Evolutionary conservation across 495 filamentous ascomycete species (phyloP).

Genomic region (Hyaloscypha hepaticicola): DNA sequence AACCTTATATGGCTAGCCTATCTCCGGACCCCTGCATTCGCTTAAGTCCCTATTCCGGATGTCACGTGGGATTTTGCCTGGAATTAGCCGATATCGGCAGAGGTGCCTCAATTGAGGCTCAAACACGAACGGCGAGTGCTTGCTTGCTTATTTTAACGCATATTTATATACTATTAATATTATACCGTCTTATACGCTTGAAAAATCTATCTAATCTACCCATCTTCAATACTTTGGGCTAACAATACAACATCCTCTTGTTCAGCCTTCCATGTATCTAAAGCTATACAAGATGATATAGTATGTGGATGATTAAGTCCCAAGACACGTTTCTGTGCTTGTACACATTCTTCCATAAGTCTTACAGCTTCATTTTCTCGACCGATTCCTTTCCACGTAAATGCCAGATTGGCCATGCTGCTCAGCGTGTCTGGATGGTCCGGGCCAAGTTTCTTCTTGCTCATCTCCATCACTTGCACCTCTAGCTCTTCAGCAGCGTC

Average conservation of each 20-base stretch:
- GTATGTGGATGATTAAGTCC: conserved; percentile 17
- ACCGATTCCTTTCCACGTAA: conserved; percentile 32
- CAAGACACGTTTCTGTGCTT: conserved; percentile 10
- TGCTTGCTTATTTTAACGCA: conserved; percentile 1
- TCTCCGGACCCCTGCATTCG: neutral
- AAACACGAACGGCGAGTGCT: neutral
- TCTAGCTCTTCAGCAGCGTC: neutral
- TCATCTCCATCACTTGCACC: conserved; percentile 19
- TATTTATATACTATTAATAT: conserved; percentile 13
- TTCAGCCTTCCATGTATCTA: conserved; percentile 22
- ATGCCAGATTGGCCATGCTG: neutral
- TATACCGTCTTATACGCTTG: conserved; percentile 11
- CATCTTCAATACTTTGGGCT: conserved; percentile 12
- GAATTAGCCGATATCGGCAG: conserved; percentile 11
- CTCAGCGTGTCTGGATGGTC: conserved; percentile 2
- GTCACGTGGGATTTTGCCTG: conserved; percentile 7
- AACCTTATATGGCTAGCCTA: conserved; percentile 2
- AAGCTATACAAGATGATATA: conserved; percentile 9
- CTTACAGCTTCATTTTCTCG: conserved; percentile 11
- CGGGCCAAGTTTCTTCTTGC: conserved; percentile 1
- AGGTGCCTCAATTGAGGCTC: conserved; percentile 12
- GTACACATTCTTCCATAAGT: conserved; percentile 22
- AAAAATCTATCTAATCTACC: conserved; percentile 15
- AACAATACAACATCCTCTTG: conserved; percentile 20
- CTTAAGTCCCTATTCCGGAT: neutral